These are phyloP conservation scores for Fistulifera pelliculosa DNA, from an alignment of 108 stramenopile genomes.

Conservation along the genomic window DNA sequence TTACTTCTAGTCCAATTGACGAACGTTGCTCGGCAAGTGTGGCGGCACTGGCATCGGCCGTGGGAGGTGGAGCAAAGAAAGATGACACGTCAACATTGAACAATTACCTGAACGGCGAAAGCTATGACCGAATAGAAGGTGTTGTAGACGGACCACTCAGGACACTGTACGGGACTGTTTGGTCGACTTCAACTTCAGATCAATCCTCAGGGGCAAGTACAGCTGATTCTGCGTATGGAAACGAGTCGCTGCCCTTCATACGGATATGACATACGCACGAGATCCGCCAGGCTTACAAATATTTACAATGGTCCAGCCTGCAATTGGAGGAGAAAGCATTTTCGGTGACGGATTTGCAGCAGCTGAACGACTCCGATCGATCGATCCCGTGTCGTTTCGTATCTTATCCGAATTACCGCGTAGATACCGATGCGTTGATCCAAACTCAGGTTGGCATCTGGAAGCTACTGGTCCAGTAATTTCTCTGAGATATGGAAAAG, in stretches of 20 bases:
- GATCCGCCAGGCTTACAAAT: conserved; percentile 82
- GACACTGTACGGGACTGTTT: conserved; percentile 70
- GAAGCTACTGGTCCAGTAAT: conserved; percentile 64
- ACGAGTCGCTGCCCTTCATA: conserved; percentile 72
- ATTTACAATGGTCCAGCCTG: conserved; percentile 77
- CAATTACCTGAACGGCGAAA: conserved; percentile 13
- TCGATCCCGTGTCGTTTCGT: conserved; percentile 47
- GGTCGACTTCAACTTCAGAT: conserved; percentile 49
- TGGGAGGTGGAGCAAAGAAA: conserved; percentile 40
- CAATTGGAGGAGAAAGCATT: conserved; percentile 44
- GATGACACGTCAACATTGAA: conserved; percentile 17
- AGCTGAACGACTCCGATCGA: conserved; percentile 30
- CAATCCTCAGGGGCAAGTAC: conserved; percentile 42
- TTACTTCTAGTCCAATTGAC: conserved; percentile 53
- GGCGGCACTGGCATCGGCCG: conserved; percentile 36
- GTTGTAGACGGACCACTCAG: conserved; percentile 68
- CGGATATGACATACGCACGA: conserved; percentile 71
- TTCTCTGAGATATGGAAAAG: conserved; percentile 29
- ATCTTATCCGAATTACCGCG: conserved; percentile 38
- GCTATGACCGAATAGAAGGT: conserved; percentile 17
- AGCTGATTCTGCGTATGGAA: conserved; percentile 78
- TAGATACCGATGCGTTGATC: conserved; percentile 58
- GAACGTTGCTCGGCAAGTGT: conserved; percentile 33
- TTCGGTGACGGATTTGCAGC: conserved; percentile 72
- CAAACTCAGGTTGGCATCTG: conserved; percentile 64